Evolutionary conservation across 352 stramenopile genomes (phyloP), one percentile per base, ranked within the genome.

Genomic region (Phytophthora hybrid): DNA sequence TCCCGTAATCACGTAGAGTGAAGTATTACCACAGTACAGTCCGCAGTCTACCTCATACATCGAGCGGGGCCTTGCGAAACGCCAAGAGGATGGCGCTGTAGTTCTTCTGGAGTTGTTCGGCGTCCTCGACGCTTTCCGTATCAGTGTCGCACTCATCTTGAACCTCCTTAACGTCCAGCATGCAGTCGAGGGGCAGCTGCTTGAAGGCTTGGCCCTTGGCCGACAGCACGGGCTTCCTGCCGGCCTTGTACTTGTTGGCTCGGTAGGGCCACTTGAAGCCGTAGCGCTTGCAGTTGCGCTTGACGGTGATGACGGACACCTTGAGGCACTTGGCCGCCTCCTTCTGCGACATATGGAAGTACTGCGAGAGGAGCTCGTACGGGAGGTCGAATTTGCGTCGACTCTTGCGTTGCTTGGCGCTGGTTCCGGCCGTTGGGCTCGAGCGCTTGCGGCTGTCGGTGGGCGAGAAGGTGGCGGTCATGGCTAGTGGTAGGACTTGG

Each of bases 181-280:
- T 82, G 66, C 80, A 83, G 32, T 83, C 78, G 19, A 85, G 32
- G 1, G 79, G 79, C 19, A 87, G 58, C 13, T 76, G 71, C 56
- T 78, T 76, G 56, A 77, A 87, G 19, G 74, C 81, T 4, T 66
- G 81, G 49, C 78, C 69, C 49, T 69, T 81, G 34, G 74, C 74
- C 5, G 70, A 44, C 37, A 44, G 37, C 37, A 44, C 74, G 13
- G 59, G 62, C 29, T 76, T 64, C 13, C 74, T 71, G 18, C 71
- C 69, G 31, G 63, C 66, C 70, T 84, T 83, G 77, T 79, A 80
- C 59, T 84, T 87, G 60, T 81, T 78, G 52, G 83, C 70, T 18
- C 82, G 82, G 60, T 88, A 89, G 44, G 82, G 82, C 82, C 82
- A 89, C 26, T 84, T 78, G 59, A 89, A 88, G 47, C 82, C 82